Percentiles rank a stretch among this genome's conserved stretches.
Evolutionary conservation across 31 red algal genomes (phyloP).

Genomic region (Endocladia muricata): DNA sequence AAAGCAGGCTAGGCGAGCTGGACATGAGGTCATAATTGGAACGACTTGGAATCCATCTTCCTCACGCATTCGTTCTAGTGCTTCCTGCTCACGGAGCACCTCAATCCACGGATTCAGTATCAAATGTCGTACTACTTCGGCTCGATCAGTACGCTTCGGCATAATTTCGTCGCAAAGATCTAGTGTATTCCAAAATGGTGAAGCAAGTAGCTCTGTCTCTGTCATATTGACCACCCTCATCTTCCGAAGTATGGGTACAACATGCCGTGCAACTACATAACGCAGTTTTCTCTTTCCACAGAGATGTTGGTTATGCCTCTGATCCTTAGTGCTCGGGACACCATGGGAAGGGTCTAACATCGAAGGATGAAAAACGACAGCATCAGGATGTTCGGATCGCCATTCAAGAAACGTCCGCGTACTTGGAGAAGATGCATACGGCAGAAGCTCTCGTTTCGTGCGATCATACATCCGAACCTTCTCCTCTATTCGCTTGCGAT

Average conservation of each 20-base stretch:
- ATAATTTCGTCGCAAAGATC: constrained; percentile 1
- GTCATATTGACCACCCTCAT: too few relatives aligned
- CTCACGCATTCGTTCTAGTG: constrained; percentile 3
- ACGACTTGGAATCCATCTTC: constrained; percentile 14
- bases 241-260: too few relatives aligned
- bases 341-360: neutral
- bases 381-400: neutral
- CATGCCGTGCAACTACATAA: too few relatives aligned
- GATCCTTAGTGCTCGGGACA: too few relatives aligned
- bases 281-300: too few relatives aligned
- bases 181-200: constrained; percentile 33
- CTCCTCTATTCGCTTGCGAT: neutral
- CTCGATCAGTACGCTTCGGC: neutral
- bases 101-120: constrained; percentile 48
- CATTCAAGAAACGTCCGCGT: neutral
- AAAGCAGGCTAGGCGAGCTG: constrained; percentile 5
- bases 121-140: neutral
- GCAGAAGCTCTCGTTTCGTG: neutral
- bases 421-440: neutral
- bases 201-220: too few relatives aligned
- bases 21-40: constrained; percentile 9
- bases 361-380: neutral
- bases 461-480: constrained; percentile 15
- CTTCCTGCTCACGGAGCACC: constrained; percentile 23
- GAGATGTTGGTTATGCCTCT: too few relatives aligned